phyloP scores from a whole-genome alignment of 2,329 filamentous ascomycete genomes.

The Trichoderma oligosporum region DNA sequence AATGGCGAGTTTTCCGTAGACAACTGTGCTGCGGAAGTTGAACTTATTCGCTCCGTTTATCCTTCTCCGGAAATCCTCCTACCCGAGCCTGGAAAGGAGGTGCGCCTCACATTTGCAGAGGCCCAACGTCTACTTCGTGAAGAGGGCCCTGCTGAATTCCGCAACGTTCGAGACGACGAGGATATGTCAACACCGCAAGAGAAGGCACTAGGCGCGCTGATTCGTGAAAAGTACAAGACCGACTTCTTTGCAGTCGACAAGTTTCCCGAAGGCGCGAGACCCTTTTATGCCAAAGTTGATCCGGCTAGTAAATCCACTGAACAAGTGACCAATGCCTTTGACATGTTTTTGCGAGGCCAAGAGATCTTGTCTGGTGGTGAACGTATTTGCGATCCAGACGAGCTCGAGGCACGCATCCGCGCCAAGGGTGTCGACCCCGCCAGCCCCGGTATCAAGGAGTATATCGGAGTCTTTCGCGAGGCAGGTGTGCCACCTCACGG shows the following conservation, averaged over 20 bases:
- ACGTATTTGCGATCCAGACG: constrained; percentile 75
- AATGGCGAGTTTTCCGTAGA: constrained; percentile 30
- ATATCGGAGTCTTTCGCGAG: constrained; percentile 74
- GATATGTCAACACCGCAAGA: constrained; percentile 79
- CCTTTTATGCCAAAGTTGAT: constrained; percentile 87
- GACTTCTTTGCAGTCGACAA: constrained; percentile 98
- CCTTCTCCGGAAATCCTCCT: constrained; percentile 75
- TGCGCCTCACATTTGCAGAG: constrained; percentile 73
- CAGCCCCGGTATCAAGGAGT: constrained; percentile 76
- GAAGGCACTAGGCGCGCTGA: constrained; percentile 81
- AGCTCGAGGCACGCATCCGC: constrained; percentile 74
- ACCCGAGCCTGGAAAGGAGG: constrained; percentile 68
- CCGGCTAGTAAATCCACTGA: constrained; percentile 60
- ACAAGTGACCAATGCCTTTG: constrained; percentile 63
- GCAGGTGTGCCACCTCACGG: constrained; percentile 80
- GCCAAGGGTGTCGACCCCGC: constrained; percentile 76
- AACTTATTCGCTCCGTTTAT: constrained; percentile 68
- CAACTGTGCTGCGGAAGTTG: constrained; percentile 67
- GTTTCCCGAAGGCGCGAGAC: constrained; percentile 83
- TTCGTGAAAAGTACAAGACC: constrained; percentile 84
- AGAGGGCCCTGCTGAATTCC: constrained; percentile 64
- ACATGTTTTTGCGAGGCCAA: constrained; percentile 89
- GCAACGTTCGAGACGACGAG: constrained; percentile 69
- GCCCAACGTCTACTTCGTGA: constrained; percentile 73
- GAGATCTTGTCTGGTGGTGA: constrained; percentile 91